Evolutionary conservation across 768 basidiomycete species (phyloP).

Genomic region (Tricholoma terreum): DNA sequence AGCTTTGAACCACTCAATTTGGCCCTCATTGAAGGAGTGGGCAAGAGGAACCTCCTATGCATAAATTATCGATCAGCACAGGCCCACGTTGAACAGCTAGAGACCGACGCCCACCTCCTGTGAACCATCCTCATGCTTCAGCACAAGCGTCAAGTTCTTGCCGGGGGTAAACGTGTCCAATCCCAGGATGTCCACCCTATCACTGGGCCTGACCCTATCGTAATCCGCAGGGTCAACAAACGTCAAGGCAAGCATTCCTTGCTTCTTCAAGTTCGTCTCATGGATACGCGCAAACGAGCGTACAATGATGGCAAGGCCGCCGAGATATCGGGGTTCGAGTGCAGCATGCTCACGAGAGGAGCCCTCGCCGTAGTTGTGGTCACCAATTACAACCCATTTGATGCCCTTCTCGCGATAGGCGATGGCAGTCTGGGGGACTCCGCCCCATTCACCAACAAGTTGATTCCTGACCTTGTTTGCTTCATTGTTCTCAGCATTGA

Average conservation of each 20-base stretch:
- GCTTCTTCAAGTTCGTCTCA: conserved; percentile 99
- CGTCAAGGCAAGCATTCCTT: conserved; percentile 96
- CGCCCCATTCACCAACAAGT: conserved; percentile 78
- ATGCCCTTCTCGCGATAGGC: conserved; percentile 86
- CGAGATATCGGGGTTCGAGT: conserved; percentile 92
- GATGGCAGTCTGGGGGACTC: conserved; percentile 83
- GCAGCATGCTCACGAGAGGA: conserved; percentile 98
- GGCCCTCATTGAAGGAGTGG: conserved; percentile 95
- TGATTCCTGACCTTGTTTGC: conserved; percentile 96
- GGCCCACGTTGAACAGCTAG: neutral
- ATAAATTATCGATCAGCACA: conserved; percentile 2
- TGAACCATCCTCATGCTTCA: conserved; percentile 81
- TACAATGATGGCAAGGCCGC: conserved; percentile 93
- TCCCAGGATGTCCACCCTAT: conserved; percentile 87
- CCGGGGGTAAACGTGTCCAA: conserved; percentile 88
- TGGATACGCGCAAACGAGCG: conserved; percentile 98
- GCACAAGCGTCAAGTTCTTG: conserved; percentile 80
- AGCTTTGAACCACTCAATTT: conserved; percentile 98
- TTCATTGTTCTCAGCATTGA: conserved; percentile 92
- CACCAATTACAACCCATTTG: conserved; percentile 98
- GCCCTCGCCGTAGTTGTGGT: conserved; percentile 96
- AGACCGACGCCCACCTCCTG: conserved; percentile 47
- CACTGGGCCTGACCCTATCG: conserved; percentile 83
- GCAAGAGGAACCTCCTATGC: conserved; percentile 70
- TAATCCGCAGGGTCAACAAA: conserved; percentile 93